Base-by-base conservation (phyloP, 331 rosid genomes). In the Acacia pycnantha region DNA sequence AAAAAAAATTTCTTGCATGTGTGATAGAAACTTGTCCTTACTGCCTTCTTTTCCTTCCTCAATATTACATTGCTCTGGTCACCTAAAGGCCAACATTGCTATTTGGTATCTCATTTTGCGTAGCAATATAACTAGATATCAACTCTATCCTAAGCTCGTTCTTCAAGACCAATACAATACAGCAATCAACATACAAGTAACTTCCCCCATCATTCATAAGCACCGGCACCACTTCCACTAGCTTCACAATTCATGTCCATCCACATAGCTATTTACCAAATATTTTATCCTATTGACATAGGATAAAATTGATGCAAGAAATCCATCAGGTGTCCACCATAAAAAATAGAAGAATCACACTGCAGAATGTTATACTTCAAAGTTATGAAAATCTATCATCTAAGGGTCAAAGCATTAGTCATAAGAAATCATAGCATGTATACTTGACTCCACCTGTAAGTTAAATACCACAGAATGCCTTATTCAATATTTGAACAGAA, bases 401-500 rank as follows among this genome's bases (percentile, higher is more conserved):
- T 73, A 79, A 47, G 15, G 54, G 75, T 72, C 73, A 79, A 84
- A 70, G 59, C 12, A 67, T 70, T 70, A 84, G 77, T 74, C 84
- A 74, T 80, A 70, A 78, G 70, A 87, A 44, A 67, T 51, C 76
- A 85, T 81, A 82, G 69, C 89, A 78, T 54, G 58, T 51, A 50
- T 53, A 77, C 84, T 86, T 73, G 84, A 84, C 85, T 73, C 71
- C 76, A 81, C 82, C 58, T 77, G 82, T 71, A 70, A 82, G 83
- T 73, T 77, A 76, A 82, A 86, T 87, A 62, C 87, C 76, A 80
- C 48, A 53, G 70, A 74, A 84, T 73, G 83, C 88, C 87, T 72
- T 79, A 86, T 84, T 81, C 88, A 85, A 90, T 79, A 77, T 27
- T 82, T 74, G 82, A 81, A 70, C 82, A 85, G 78, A 86, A 78